Conservation (phyloP, 2,329 filamentous ascomycete genomes). For the Pseudogymnoascus sp. region DNA sequence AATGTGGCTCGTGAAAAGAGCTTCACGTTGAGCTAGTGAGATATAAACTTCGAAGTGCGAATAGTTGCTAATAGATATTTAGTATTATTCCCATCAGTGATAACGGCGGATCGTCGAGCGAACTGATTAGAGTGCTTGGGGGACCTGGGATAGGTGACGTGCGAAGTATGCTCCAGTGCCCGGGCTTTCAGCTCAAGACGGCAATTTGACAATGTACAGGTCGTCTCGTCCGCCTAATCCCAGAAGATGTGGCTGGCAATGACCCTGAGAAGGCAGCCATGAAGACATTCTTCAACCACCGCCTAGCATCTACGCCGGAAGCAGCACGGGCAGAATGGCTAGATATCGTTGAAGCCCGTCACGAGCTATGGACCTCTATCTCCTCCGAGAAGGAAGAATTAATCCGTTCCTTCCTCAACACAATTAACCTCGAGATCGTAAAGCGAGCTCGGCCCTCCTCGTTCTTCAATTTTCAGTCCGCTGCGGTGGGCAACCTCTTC, state of each 20-base stretch:
- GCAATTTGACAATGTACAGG: slow-evolving; percentile 38
- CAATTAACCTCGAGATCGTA: slow-evolving; percentile 68
- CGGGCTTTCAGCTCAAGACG: background rate
- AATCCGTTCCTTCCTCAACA: slow-evolving; percentile 68
- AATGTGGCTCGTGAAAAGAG: slow-evolving; percentile 33
- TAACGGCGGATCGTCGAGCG: slow-evolving; percentile 89
- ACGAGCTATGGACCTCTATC: slow-evolving; percentile 64
- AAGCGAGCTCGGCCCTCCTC: slow-evolving; percentile 65
- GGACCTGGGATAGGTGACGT: slow-evolving; percentile 80
- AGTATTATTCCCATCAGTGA: slow-evolving; percentile 86
- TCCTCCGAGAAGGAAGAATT: slow-evolving; percentile 66
- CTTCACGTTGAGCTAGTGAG: slow-evolving; percentile 28
- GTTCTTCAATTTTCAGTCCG: slow-evolving; percentile 68
- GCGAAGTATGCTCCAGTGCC: slow-evolving; percentile 42
- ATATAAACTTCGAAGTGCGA: slow-evolving; percentile 6
- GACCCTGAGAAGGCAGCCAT: slow-evolving; percentile 64
- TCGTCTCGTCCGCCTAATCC: slow-evolving; percentile 84
- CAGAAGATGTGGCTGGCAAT: slow-evolving; percentile 43
- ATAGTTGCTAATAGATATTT: slow-evolving; percentile 53
- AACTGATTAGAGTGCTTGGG: slow-evolving; percentile 88
- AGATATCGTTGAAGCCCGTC: slow-evolving; percentile 76
- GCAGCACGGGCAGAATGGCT: slow-evolving; percentile 74
- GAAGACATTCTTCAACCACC: slow-evolving; percentile 78
- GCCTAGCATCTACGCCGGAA: slow-evolving; percentile 54
- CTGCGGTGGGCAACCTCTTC: slow-evolving; percentile 72